These are phyloP conservation scores for Cicer yamashitae DNA, from an alignment of 306 rosid species.

Conservation along the genomic window DNA sequence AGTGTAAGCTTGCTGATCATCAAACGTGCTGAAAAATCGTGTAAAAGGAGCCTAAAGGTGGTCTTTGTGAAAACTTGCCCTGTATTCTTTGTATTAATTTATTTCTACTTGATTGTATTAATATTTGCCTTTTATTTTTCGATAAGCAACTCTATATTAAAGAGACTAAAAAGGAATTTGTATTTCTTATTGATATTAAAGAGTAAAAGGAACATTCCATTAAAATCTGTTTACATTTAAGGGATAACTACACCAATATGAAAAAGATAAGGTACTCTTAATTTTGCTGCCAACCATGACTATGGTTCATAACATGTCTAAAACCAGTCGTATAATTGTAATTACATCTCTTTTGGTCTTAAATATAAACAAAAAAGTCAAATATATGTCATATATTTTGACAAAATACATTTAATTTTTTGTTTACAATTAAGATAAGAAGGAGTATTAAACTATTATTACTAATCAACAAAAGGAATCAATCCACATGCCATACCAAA, in stretches of 20 bases:
- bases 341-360: neutral
- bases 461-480: neutral
- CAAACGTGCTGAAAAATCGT: constrained; percentile 6
- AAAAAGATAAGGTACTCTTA: neutral
- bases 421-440: too few relatives aligned
- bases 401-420: too few relatives aligned
- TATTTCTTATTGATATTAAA: neutral
- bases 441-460: neutral
- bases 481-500: neutral
- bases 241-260: neutral
- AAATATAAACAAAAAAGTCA: too few relatives aligned
- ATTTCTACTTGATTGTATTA: neutral
- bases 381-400: too few relatives aligned
- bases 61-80: constrained; percentile 13
- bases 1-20: constrained; percentile 27
- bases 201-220: too few relatives aligned
- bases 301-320: neutral
- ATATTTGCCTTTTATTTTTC: neutral
- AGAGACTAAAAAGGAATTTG: neutral
- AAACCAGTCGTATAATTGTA: neutral
- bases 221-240: neutral
- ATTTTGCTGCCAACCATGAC: neutral
- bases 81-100: neutral
- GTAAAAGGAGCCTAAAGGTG: constrained; percentile 3
- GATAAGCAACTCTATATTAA: neutral